Evolutionary conservation across 1,139 yeast genomes (phyloP), one percentile per base, ranked within the genome.

Genomic region (Protomyces pachydermus): DNA sequence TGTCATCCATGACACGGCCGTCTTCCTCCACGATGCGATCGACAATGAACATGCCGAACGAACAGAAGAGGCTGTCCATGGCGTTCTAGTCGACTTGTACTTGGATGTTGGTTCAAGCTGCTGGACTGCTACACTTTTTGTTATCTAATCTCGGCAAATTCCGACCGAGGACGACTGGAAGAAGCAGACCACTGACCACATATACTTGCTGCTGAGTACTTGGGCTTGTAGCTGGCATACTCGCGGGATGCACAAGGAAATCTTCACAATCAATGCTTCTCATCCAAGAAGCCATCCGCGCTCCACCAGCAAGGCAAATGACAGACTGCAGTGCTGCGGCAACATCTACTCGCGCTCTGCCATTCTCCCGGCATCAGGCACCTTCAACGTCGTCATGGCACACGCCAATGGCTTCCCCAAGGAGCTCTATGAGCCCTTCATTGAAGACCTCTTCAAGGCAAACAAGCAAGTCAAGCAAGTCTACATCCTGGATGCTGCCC

Each of bases 41-140:
- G n/a, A 91, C 81, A 70, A 91, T 90, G 74, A 90, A 87, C 91
- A 91, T 87, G 58, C 97, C 98, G 75, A 88, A 77, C 1, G 95
- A 82, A 14, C 85, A 78, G 67, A 86, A 78, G 20, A 81, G 32
- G 20, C 68, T 65, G 28, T 45, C 60, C 12, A 39, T 32, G n/a
- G 32, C 32, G 23, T 20, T 20, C 23, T 20, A 20, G 2, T 28
- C 3, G 32, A 1, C 8, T 28, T 56, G 32, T 28, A 28, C 8
- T 6, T 28, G 32, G 32, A n/a, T n/a, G n/a, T n/a, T n/a, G n/a
- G n/a, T n/a, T 28, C 3, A 2, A 20, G 23, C 23, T 28, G 32
- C 9, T 28, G 32, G 8, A 28, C 9, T 28, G 32, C 32, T 28
- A 8, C 9, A 28, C 32, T 28, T 28, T 28, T 28, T 28, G 32